These are phyloP conservation scores for Petunia secreta DNA, from an alignment of 257 asterid genomes.

Conservation along the genomic window DNA sequence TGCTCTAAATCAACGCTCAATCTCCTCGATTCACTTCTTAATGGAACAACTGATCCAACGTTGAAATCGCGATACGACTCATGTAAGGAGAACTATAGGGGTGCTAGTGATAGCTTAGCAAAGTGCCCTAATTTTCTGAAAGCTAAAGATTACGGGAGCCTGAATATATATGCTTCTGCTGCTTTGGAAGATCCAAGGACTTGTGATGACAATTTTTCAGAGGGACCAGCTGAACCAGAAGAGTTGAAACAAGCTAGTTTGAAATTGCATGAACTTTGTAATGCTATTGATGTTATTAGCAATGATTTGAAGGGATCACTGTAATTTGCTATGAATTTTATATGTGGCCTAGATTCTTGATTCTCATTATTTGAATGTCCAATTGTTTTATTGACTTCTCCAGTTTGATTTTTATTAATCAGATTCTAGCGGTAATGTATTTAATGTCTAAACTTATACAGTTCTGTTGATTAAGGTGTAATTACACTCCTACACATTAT, in stretches of 20 bases:
- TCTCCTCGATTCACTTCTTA: neutral
- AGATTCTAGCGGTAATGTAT: no score
- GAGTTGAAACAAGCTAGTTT: constrained; percentile 19
- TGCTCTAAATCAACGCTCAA: neutral
- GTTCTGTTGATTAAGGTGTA: no score
- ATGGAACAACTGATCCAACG: neutral
- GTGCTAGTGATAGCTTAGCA: neutral
- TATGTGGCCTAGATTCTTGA: neutral
- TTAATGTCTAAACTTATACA: no score
- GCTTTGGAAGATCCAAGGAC: neutral
- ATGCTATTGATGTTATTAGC: neutral
- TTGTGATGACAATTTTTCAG: constrained; percentile 12
- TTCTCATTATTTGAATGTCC: no score
- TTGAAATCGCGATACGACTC: neutral
- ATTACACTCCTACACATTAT: no score
- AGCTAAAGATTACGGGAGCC: neutral
- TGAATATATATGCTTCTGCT: neutral
- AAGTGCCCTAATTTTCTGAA: neutral
- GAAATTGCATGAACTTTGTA: neutral
- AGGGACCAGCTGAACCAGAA: neutral
- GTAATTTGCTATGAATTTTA: neutral
- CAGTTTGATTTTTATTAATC: no score
- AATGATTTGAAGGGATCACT: neutral
- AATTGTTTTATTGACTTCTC: no score
- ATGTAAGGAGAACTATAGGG: neutral